Conservation (phyloP, 331 rosid species). For the Pyrus hybrid region DNA sequence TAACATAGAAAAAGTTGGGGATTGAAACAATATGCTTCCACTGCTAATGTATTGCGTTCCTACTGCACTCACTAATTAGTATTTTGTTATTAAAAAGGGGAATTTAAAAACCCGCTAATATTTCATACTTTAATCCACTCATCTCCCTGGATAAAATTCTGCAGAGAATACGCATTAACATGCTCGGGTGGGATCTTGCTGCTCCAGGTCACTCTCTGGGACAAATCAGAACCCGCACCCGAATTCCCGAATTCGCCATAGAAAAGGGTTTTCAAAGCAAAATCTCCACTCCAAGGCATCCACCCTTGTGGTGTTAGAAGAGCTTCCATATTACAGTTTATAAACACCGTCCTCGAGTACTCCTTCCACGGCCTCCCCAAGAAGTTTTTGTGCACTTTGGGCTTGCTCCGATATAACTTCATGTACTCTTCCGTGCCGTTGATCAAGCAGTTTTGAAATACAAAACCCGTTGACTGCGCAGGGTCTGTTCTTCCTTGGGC, state of each 20-base stretch:
- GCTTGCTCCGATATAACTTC: constrained; percentile 56
- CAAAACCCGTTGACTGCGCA: constrained; percentile 75
- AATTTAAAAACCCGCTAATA: too few species aligned
- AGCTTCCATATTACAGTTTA: constrained; percentile 41
- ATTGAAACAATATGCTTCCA: too few species aligned
- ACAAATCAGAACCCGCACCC: constrained; percentile 45
- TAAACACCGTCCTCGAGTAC: constrained; percentile 67
- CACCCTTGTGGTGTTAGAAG: constrained; percentile 56
- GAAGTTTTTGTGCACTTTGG: constrained; percentile 64
- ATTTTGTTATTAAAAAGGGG: too few species aligned
- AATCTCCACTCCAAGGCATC: constrained; percentile 68
- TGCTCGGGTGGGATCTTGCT: constrained; percentile 53
- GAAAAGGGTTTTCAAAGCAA: constrained; percentile 65
- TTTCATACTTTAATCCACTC: constrained; percentile 38
- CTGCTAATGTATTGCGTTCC: too few species aligned
- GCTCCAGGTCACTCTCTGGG: constrained; percentile 67
- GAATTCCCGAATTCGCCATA: constrained; percentile 67
- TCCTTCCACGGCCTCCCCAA: constrained; percentile 99
- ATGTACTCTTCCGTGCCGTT: constrained; percentile 87
- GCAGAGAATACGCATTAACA: constrained; percentile 41
- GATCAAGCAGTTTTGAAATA: constrained; percentile 60
- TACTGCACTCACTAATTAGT: too few species aligned
- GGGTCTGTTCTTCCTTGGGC: constrained; percentile 95
- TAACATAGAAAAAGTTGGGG: too few species aligned
- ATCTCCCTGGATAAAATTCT: constrained; percentile 85